phyloP scores from a whole-genome alignment of 495 filamentous ascomycete genomes.

The Tuber brumale region DNA sequence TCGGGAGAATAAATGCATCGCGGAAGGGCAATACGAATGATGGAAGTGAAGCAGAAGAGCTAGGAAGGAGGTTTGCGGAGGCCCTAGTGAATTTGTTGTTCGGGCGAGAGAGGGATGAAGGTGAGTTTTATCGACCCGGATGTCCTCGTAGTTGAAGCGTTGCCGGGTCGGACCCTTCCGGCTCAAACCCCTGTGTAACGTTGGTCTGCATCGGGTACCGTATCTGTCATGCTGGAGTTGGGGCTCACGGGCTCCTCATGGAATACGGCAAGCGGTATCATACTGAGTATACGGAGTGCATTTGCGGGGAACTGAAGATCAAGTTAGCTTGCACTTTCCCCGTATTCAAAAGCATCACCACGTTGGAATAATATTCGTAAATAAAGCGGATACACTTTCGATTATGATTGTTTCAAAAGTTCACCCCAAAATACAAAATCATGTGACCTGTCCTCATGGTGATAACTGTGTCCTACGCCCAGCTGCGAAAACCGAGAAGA shows the following conservation, averaged over 20 bases:
- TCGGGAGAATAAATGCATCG: neutral
- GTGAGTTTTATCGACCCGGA: neutral
- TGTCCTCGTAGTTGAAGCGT: neutral
- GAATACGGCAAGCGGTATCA: neutral
- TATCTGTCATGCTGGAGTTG: neutral
- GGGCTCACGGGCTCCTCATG: neutral
- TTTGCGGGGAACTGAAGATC: neutral
- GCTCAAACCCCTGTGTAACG: neutral
- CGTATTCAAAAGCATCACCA: neutral
- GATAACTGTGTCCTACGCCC: neutral
- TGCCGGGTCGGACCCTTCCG: neutral
- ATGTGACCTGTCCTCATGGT: neutral
- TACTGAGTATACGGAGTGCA: neutral
- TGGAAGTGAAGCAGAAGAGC: neutral
- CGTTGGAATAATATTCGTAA: neutral
- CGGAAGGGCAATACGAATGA: neutral
- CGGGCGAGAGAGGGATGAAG: neutral
- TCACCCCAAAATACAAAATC: neutral
- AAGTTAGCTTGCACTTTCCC: neutral
- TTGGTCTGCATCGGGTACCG: neutral
- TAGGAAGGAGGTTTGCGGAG: neutral
- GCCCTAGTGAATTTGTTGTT: neutral
- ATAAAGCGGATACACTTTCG: neutral
- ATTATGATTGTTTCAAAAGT: neutral
- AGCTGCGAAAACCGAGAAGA: neutral